A percentile compares a stretch with the other conserved stretches of the same genome.
Conservation (phyloP, 2,329 filamentous ascomycete species). For the Talaromyces verruculosus region DNA sequence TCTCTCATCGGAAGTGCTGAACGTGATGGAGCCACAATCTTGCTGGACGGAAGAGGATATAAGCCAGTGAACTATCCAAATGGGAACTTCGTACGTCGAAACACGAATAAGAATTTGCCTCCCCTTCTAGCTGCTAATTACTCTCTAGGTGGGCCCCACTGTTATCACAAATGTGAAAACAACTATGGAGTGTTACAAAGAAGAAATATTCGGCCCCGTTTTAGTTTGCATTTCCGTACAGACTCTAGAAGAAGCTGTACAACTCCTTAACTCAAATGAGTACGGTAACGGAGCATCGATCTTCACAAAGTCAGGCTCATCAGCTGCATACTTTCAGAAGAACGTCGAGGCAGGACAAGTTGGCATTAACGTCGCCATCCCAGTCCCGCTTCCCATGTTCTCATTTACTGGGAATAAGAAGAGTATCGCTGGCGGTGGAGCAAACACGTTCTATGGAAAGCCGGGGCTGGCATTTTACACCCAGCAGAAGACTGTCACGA, state of each 20-base stretch:
- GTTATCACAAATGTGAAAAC: slow-evolving; percentile 35
- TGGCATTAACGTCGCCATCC: slow-evolving; percentile 66
- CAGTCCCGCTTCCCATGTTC: slow-evolving; percentile 45
- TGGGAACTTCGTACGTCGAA: background rate
- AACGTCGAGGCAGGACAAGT: slow-evolving; percentile 66
- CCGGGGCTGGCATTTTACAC: slow-evolving; percentile 74
- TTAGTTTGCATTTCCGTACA: slow-evolving; percentile 33
- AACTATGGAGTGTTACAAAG: slow-evolving; percentile 37
- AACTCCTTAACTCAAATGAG: slow-evolving; percentile 28
- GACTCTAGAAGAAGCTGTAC: background rate
- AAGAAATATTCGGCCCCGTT: slow-evolving; percentile 39
- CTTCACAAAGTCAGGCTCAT: slow-evolving; percentile 64
- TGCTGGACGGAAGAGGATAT: too few relatives aligned
- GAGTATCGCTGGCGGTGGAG: slow-evolving; percentile 85
- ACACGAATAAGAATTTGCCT: background rate
- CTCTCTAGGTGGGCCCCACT: slow-evolving; percentile 30
- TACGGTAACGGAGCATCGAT: slow-evolving; percentile 67
- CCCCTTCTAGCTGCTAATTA: background rate
- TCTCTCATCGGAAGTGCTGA: too few relatives aligned
- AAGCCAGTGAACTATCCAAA: too few relatives aligned
- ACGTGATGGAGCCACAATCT: too few relatives aligned
- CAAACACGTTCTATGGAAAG: slow-evolving; percentile 91
- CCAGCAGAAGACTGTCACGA: slow-evolving; percentile 94
- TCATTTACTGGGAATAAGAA: slow-evolving; percentile 77
- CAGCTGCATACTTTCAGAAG: slow-evolving; percentile 62